Base-by-base conservation (phyloP, 768 basidiomycete genomes). In the Podaxis pistillaris region DNA sequence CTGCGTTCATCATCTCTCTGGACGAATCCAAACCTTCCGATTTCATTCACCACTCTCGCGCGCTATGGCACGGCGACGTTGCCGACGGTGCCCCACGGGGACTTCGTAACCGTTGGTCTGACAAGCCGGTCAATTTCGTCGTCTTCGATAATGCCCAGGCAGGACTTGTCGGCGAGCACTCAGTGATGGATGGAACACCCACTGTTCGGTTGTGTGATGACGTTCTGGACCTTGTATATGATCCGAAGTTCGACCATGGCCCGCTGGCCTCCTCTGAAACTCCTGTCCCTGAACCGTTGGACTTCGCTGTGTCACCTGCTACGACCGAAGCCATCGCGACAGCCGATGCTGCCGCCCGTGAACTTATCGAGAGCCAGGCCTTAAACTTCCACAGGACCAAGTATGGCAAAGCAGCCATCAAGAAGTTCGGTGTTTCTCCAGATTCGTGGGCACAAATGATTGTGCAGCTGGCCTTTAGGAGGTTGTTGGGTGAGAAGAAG, bases 401-500 rank as follows among this genome's bases (percentile, higher is more conserved):
- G 1, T 98, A 96, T 68, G 96, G 96, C 37, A 96, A 95, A 74
- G 83, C 83, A 49, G 83, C 85, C 17, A 92, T 96, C 78, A 97
- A 96, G 80, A 76, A 81, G 13, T 93, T 92, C 68, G 87, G 90
- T 37, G 86, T 91, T n/a, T 93, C 93, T 46, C 96, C 96, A 2
- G 96, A 98, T 70, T 91, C 91, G 28, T 97, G 94, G 94, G 88
- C 91, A 51, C 96, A 98, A 77, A 87, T 97, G 84, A 78, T 94
- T 69, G 81, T 96, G 55, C 96, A 98, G 72, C 78, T 98, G 51
- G 96, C 95, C 5, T 95, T 95, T 73, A 83, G 80, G 62, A 84
- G 94, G 0, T 81, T 94, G 37, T 75, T 88, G 33, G 79, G 81
- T 44, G 67, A 72, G n/a, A 74, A 79, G 40, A 78, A 81, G 77